These are phyloP conservation scores for Lipomyces mesembrius DNA, from an alignment of 805 yeast species.

Conservation along the genomic window DNA sequence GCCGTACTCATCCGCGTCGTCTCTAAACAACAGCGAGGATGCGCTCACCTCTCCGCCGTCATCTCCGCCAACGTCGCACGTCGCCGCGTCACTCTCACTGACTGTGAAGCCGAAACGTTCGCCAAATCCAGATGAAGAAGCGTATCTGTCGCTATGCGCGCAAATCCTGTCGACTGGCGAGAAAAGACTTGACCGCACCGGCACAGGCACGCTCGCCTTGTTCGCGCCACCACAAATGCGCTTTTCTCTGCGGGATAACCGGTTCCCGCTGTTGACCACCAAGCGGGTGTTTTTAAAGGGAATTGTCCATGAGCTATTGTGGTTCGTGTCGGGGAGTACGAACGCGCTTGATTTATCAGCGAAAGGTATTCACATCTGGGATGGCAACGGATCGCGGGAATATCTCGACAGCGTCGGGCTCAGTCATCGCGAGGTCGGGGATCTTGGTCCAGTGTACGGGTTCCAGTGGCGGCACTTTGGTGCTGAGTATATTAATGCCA, in stretches of 20 bases:
- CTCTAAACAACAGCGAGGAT: background rate
- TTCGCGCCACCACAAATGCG: conserved; percentile 97
- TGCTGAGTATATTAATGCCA: conserved; percentile 85
- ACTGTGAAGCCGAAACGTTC: background rate
- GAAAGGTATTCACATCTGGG: conserved; percentile 96
- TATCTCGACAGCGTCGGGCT: conserved; percentile 84
- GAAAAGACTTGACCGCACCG: conserved; percentile 92
- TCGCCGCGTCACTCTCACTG: background rate
- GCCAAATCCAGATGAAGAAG: conserved; percentile 65
- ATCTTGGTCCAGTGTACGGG: conserved; percentile 97
- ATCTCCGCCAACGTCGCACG: background rate
- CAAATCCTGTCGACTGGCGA: conserved; percentile 85
- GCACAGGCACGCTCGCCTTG: conserved; percentile 89
- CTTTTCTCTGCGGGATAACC: conserved; percentile 70
- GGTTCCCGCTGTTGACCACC: conserved; percentile 89
- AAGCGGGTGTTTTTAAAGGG: conserved; percentile 90
- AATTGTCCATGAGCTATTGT: conserved; percentile 80
- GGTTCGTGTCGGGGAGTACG: conserved; percentile 92
- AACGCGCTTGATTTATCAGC: conserved; percentile 79
- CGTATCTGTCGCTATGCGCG: conserved; percentile 80
- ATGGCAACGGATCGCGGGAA: conserved; percentile 95
- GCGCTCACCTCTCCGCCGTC: conserved; percentile 8
- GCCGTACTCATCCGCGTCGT: background rate
- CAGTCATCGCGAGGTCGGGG: conserved; percentile 82
- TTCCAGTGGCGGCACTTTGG: conserved; percentile 99